Conservation (phyloP, 495 filamentous ascomycete genomes). For the Lasiosphaeris hirsuta region DNA sequence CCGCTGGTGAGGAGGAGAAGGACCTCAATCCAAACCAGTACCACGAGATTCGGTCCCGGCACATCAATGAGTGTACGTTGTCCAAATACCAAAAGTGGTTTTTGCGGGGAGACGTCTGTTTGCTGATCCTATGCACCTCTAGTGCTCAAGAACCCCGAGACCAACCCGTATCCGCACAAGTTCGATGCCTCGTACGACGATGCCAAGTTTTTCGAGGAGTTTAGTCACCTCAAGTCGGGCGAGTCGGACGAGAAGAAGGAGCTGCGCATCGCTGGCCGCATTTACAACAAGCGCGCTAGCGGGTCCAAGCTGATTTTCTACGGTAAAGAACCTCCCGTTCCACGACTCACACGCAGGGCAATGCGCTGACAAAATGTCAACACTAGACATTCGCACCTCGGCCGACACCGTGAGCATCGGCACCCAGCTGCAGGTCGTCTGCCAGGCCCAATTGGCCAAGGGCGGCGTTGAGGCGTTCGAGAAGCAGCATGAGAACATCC, state of each 20-base stretch:
- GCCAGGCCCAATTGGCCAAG: constrained; percentile 70
- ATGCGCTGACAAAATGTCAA: not conserved
- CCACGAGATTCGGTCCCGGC: constrained; percentile 88
- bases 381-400: constrained; percentile 63
- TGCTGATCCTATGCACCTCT: constrained; percentile 4
- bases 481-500: constrained; percentile 84
- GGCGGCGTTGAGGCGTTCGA: constrained; percentile 63
- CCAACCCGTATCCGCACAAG: constrained; percentile 96
- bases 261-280: constrained; percentile 74
- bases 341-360: not conserved
- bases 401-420: constrained; percentile 49
- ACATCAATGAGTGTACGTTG: constrained; percentile 65
- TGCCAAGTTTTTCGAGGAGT: constrained; percentile 69
- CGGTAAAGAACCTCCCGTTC: constrained; percentile 20
- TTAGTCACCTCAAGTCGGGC: constrained; percentile 75
- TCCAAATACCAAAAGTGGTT: too few species aligned
- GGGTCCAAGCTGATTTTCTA: constrained; percentile 91
- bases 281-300: constrained; percentile 81
- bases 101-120: not conserved
- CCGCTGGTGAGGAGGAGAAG: constrained; percentile 40
- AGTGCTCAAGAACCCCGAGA: constrained; percentile 70
- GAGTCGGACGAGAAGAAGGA: constrained; percentile 69
- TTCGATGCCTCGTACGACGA: constrained; percentile 83
- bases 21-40: constrained; percentile 88
- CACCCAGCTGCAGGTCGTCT: constrained; percentile 85